Percentiles rank a stretch among this genome's conserved stretches.
Evolutionary conservation across 2,329 filamentous ascomycete genomes (phyloP).

Genomic region (Emmonsiellopsis sp.): DNA sequence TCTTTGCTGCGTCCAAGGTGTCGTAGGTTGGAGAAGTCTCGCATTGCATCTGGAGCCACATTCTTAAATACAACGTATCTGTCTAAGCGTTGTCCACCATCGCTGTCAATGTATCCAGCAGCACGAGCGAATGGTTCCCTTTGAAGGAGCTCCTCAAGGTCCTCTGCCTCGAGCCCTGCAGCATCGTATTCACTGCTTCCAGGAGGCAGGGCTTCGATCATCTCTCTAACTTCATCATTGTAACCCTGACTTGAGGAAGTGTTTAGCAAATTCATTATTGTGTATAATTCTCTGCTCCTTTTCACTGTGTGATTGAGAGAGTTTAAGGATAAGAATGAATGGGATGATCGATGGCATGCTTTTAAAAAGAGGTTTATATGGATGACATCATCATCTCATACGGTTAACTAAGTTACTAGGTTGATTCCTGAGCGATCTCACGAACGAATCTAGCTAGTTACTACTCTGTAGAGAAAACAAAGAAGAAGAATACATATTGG

Average conservation of each 20-base stretch:
- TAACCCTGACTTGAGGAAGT: not conserved
- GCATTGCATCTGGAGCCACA: not conserved
- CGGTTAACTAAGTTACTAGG: no score
- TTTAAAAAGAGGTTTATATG: not conserved
- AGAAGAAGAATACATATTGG: no score
- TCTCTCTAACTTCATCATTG: not conserved
- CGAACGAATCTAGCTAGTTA: no score
- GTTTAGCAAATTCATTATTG: not conserved
- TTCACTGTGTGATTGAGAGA: not conserved
- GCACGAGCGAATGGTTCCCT: not conserved
- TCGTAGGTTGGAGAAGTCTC: not conserved
- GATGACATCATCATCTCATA: not conserved
- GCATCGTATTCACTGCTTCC: slow-evolving; percentile 2
- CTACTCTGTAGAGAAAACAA: no score
- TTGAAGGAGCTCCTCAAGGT: slow-evolving; percentile 1
- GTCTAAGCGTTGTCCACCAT: not conserved
- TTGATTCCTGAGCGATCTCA: no score
- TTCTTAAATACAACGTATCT: not conserved
- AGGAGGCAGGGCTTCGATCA: not conserved
- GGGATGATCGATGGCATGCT: not conserved
- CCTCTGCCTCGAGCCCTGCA: not conserved
- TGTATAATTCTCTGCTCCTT: not conserved
- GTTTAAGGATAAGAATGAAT: not conserved
- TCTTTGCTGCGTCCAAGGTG: slow-evolving; percentile 1
- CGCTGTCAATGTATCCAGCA: not conserved